These are phyloP conservation scores for Coccomyxa subellipsoidea DNA, from an alignment of 163 green algal genomes.

Conservation along the genomic window DNA sequence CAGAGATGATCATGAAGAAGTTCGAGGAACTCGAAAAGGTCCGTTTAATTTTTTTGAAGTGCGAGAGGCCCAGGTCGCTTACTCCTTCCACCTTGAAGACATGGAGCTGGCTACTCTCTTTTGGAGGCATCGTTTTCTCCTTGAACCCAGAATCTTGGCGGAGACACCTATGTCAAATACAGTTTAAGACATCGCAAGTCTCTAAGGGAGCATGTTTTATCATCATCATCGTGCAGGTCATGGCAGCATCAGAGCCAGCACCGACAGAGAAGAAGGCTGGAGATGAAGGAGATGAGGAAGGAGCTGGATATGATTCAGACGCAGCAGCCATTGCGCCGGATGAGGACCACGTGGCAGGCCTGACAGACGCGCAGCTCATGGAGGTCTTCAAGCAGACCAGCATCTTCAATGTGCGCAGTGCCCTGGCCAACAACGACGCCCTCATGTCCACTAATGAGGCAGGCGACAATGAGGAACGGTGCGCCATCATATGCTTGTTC, in stretches of 20 bases:
- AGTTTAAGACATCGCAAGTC: no score
- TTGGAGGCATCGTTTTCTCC: no score
- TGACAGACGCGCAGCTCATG: slow-evolving; percentile 74
- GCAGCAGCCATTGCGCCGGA: neutral
- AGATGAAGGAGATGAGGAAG: neutral
- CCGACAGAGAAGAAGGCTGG: neutral
- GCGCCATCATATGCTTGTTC: no score
- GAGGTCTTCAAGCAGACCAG: slow-evolving; percentile 69
- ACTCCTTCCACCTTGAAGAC: no score
- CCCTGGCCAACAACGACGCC: slow-evolving; percentile 60
- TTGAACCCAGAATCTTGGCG: no score
- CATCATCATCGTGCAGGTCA: no score
- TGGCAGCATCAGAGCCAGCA: slow-evolving; percentile 8
- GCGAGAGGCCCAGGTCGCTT: no score
- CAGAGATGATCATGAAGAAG: slow-evolving; percentile 96
- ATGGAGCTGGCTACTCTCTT: no score
- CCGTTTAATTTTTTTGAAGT: neutral
- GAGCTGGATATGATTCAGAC: neutral
- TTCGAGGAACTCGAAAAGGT: slow-evolving; percentile 82
- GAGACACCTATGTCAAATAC: no score
- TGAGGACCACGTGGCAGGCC: neutral
- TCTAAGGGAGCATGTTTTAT: no score
- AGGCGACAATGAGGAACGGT: neutral
- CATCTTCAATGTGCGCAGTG: slow-evolving; percentile 82
- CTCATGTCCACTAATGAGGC: slow-evolving; percentile 40